Evolutionary conservation across 176 grass and related monocot genomes (phyloP), one percentile per base, ranked within the genome.

Genomic region (Phyllostachys edulis): DNA sequence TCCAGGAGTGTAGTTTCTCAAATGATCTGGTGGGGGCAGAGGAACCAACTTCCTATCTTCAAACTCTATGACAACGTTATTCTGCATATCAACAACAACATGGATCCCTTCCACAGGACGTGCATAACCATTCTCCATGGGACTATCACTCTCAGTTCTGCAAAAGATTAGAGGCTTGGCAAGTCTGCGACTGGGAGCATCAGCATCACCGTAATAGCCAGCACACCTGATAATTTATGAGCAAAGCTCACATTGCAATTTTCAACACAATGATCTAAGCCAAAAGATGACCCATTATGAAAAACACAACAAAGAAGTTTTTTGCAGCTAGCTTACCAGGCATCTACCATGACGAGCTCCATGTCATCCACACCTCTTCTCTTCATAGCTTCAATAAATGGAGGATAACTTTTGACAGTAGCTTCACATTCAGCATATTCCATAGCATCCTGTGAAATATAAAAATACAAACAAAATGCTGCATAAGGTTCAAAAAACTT

Each of bases 341-440:
- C 93, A 91, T 99, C 97, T 67, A 99, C 97, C 97, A 99, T 99
- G 47, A 99, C 93, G 77, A 99, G 97, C 63, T 99, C 97, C 97
- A 99, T 99, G 70, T 99, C 97, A 54, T 99, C 97, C 27, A 99
- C 92, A 24, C 97, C 97, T 89, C 97, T 96, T 92, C 87, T 96
- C 79, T 92, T 96, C 97, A 99, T 99, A 78, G 93, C 97, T 91
- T 99, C 97, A 77, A 99, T 86, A 67, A 99, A 99, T 68, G 90
- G 89, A 74, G 97, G 93, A 73, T 96, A 94, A 89, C 76, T 85
- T 86, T 99, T 99, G 17, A 99, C 97, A 47, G 77, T 89, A 73
- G 97, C 97, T 92, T 99, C 97, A 74, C 97, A 99, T 73, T 99
- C 97, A 75, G 97, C 97, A 88, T 99, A 99, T 77, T 99, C 97